Evolutionary conservation across 2,329 filamentous ascomycete species (phyloP), one percentile per base, ranked within the genome.

Genomic region (Arthrobotrys pseudoclavata): DNA sequence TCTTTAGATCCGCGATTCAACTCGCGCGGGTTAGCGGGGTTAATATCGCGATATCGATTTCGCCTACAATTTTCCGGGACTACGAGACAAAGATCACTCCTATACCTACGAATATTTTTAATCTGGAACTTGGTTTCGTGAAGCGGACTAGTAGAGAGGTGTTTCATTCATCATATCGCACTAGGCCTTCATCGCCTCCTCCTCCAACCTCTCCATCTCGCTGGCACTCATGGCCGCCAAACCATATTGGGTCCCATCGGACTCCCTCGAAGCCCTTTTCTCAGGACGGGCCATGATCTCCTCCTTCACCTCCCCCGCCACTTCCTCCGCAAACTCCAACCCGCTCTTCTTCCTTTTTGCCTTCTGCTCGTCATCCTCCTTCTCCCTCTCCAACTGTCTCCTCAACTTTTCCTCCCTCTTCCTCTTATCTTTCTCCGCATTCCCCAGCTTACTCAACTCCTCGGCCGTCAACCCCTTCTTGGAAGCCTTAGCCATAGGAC

Each of bases 401-500:
- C 45, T 47, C 45, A 67, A 67, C 74, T 42, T 67, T 67, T 77
- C 74, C 67, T 71, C 67, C 50, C 37, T 61, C 52, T 67, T 31
- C 29, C 74, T 34, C 26, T 62, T 61, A 62, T 77, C 74, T 45
- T 77, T 77, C 67, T 77, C 67, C 45, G 74, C 74, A 24, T 77
- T 77, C 3, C 74, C 74, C 18, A 53, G 34, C 18, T 55, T 61
- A 20, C 74, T 77, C 24, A 52, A 29, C 29, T 77, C 74, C 42
- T 77, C 67, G n/a, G 74, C 74, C 31, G 74, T 77, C 52, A 77
- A 20, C 12, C 74, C 74, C 18, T 70, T 66, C 67, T 71, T 77
- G 4, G 31, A 50, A 9, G 75, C 75, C 34, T 55, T 79, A n/a
- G 75, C 69, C 89, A 97, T 89, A 0, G 96, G 96, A 0, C 96